phyloP scores from a whole-genome alignment of 2,329 filamentous ascomycete species.

The Didymella sp. region DNA sequence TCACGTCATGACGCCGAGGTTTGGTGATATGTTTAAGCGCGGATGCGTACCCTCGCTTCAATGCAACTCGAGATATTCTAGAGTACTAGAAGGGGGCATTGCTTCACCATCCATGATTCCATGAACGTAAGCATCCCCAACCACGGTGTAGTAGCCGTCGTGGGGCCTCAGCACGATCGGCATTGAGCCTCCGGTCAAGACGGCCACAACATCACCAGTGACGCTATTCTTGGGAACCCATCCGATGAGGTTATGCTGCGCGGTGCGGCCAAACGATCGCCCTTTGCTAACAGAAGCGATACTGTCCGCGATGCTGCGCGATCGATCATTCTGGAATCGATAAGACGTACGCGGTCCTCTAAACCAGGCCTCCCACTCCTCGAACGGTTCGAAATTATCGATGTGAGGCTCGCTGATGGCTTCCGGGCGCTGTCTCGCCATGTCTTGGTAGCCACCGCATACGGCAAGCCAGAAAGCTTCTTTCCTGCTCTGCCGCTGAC shows the following conservation, averaged over 20 bases:
- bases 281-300: slow-evolving; percentile 12
- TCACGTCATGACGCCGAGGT: too few species aligned
- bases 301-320: slow-evolving; percentile 4
- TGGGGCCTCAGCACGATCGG: slow-evolving; percentile 3
- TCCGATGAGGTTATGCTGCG: neutral
- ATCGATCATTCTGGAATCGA: neutral
- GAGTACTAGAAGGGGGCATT: neutral
- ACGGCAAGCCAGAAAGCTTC: slow-evolving; percentile 15
- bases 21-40: too few species aligned
- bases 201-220: neutral
- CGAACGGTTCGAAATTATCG: neutral
- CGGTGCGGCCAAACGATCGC: neutral
- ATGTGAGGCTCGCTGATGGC: neutral
- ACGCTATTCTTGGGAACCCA: slow-evolving; percentile 12
- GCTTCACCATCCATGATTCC: slow-evolving; percentile 16
- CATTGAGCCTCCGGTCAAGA: slow-evolving; percentile 5
- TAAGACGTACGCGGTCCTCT: slow-evolving; percentile 7
- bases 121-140: slow-evolving; percentile 13
- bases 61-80: neutral
- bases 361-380: slow-evolving; percentile 11
- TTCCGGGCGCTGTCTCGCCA: neutral
- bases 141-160: neutral
- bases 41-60: too few species aligned
- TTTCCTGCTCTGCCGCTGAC: slow-evolving; percentile 6
- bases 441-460: slow-evolving; percentile 5